Percentiles rank a stretch among this genome's conserved stretches.
phyloP scores from a whole-genome alignment of 805 yeast species.

The Saturnispora gosingensis region DNA sequence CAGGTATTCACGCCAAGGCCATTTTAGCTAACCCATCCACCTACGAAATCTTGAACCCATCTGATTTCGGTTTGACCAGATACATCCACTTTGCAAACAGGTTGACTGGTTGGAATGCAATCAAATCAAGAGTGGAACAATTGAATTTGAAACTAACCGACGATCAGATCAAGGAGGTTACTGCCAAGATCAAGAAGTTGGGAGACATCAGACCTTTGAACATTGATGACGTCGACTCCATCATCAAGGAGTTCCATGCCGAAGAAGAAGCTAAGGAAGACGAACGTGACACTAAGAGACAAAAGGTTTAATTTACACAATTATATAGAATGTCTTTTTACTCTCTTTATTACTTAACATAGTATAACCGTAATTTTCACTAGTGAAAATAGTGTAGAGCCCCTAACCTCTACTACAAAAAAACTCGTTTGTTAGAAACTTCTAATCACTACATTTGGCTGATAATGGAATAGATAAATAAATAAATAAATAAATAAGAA shows the following conservation, averaged over 20 bases:
- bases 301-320: slow-evolving; percentile 20
- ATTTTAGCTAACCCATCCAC: slow-evolving; percentile 97
- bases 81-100: slow-evolving; percentile 98
- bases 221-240: slow-evolving; percentile 96
- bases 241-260: slow-evolving; percentile 88
- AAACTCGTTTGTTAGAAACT: too few species aligned
- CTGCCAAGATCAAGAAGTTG: slow-evolving; percentile 82
- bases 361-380: background rate
- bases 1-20: slow-evolving; percentile 99
- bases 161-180: slow-evolving; percentile 91
- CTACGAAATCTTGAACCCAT: slow-evolving; percentile 92
- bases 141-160: slow-evolving; percentile 83
- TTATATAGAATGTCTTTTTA: too few species aligned
- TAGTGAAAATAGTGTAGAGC: background rate
- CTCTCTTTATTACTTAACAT: background rate
- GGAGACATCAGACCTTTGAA: slow-evolving; percentile 93
- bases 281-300: slow-evolving; percentile 27
- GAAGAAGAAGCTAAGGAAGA: slow-evolving; percentile 24
- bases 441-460: background rate
- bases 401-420: too few species aligned
- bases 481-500: background rate
- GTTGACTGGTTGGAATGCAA: slow-evolving; percentile 98
- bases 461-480: background rate
- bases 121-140: slow-evolving; percentile 96
- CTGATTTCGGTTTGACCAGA: slow-evolving; percentile 91